phyloP scores from a whole-genome alignment of 495 filamentous ascomycete genomes.

The Penicillium antarcticum region DNA sequence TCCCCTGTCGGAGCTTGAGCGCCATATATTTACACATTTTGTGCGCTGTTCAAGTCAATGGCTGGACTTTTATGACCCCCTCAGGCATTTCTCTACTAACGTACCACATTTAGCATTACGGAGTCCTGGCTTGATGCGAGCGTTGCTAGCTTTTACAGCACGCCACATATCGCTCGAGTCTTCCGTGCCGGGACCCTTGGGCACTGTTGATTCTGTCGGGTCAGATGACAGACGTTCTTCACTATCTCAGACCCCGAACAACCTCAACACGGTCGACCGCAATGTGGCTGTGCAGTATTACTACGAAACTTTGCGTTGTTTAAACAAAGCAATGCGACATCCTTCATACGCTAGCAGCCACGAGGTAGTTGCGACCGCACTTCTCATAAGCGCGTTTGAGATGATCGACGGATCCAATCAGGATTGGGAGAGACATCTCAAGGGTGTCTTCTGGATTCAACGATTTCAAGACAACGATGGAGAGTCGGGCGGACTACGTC shows the following conservation, averaged over 20 bases:
- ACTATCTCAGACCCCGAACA: background rate
- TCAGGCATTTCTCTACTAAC: conserved; percentile 12
- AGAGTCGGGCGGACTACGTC: conserved; percentile 17
- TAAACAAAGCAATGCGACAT: conserved; percentile 17
- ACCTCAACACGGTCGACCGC: background rate
- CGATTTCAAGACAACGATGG: conserved; percentile 22
- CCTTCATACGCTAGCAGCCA: conserved; percentile 15
- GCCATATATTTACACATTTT: conserved; percentile 5
- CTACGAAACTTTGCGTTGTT: conserved; percentile 22
- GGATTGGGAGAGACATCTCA: conserved; percentile 22
- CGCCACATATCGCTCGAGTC: conserved; percentile 14
- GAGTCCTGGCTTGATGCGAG: conserved; percentile 15
- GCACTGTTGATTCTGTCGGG: too few relatives aligned
- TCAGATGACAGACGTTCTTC: background rate
- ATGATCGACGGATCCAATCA: conserved; percentile 22
- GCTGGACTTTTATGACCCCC: conserved; percentile 17
- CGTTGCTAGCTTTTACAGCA: conserved; percentile 13
- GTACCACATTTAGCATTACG: conserved; percentile 17
- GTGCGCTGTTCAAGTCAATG: conserved; percentile 4
- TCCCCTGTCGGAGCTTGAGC: conserved; percentile 1
- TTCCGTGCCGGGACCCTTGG: background rate
- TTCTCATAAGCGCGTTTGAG: conserved; percentile 21
- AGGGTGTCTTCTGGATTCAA: conserved; percentile 22
- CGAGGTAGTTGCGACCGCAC: conserved; percentile 17
- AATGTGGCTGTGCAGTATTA: conserved; percentile 14